These are phyloP conservation scores for Chaetothyriales sp. DNA, from an alignment of 2,329 filamentous ascomycete genomes.

Conservation along the genomic window DNA sequence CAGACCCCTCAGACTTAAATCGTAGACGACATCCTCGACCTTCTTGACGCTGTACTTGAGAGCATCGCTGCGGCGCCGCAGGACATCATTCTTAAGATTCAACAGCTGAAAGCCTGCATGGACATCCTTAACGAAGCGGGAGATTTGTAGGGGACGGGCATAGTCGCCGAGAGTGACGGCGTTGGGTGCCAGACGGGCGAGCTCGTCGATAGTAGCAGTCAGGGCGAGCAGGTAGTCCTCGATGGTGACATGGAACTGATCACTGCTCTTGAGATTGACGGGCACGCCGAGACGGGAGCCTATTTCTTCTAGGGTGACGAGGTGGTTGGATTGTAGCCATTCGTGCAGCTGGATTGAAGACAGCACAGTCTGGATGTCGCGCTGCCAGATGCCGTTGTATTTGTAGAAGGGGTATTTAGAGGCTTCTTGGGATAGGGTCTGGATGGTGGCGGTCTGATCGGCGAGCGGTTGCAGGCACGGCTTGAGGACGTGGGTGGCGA, in stretches of 20 bases:
- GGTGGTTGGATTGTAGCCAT: constrained; percentile 45
- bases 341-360: constrained; percentile 53
- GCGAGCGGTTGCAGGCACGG: constrained; percentile 57
- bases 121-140: constrained; percentile 83
- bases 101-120: constrained; percentile 94
- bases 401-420: constrained; percentile 94
- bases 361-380: constrained; percentile 73
- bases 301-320: constrained; percentile 79
- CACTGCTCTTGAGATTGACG: constrained; percentile 67
- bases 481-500: constrained; percentile 56
- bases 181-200: constrained; percentile 73
- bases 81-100: constrained; percentile 89
- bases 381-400: constrained; percentile 80
- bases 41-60: constrained; percentile 98
- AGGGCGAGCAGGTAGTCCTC: constrained; percentile 91
- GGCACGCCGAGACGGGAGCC: constrained; percentile 53
- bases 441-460: constrained; percentile 57
- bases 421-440: constrained; percentile 56
- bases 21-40: constrained; percentile 95
- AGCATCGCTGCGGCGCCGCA: constrained; percentile 76
- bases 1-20: constrained; percentile 74
- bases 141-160: constrained; percentile 71
- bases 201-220: constrained; percentile 76
- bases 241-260: constrained; percentile 87
- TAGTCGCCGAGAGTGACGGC: constrained; percentile 87